These are phyloP conservation scores for Hemerocallis citrina DNA, from an alignment of 106 monocot genomes.

Conservation along the genomic window DNA sequence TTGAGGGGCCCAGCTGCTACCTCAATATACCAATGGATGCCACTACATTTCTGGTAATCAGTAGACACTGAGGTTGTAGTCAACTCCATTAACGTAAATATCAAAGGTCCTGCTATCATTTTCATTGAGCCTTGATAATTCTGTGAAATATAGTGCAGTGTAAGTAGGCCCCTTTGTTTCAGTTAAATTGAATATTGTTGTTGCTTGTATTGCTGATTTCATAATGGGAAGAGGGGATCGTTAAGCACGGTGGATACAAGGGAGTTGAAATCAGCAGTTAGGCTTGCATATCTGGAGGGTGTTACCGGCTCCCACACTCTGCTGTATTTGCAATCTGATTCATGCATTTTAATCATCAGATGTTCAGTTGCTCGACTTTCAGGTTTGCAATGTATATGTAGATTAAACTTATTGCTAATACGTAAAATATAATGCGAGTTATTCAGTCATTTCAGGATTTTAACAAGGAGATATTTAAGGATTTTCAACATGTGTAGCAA, in stretches of 20 bases:
- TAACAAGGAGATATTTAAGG: too few relatives aligned
- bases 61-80: slow-evolving; percentile 4
- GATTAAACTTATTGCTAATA: too few relatives aligned
- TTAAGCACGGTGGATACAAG: background rate
- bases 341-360: too few relatives aligned
- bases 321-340: slow-evolving; percentile 3
- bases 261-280: background rate
- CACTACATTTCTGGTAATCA: background rate
- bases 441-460: too few relatives aligned
- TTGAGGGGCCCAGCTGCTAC: background rate
- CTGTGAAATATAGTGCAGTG: slow-evolving; percentile 2
- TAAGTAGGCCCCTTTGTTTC: background rate
- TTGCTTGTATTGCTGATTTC: slow-evolving; percentile 4
- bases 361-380: too few relatives aligned
- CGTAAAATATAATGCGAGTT: too few relatives aligned
- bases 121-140: background rate
- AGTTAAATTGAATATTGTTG: background rate
- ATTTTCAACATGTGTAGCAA: too few relatives aligned
- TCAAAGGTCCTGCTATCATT: slow-evolving; percentile 3
- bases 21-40: background rate
- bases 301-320: background rate
- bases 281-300: background rate
- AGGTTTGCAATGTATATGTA: too few relatives aligned
- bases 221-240: background rate
- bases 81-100: slow-evolving; percentile 2